Percentiles rank a stretch among this genome's conserved stretches.
phyloP scores from a whole-genome alignment of 169 alveolate genomes.

The Eimeria praecox region DNA sequence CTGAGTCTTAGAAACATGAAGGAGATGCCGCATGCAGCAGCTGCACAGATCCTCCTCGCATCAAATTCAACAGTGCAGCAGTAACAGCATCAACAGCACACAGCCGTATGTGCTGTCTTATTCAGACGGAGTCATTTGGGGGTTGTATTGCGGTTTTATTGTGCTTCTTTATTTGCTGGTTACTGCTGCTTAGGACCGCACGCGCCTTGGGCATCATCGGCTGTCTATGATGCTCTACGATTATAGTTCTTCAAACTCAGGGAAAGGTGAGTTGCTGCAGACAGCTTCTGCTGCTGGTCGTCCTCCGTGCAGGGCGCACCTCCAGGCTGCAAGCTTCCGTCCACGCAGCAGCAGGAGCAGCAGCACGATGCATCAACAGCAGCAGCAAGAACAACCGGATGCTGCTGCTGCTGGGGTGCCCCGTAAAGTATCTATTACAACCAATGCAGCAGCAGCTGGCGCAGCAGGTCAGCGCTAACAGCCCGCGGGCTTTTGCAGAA shows the following conservation, averaged over 20 bases:
- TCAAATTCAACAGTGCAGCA: not conserved
- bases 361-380: not conserved
- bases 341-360: conserved; percentile 46
- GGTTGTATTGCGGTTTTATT: not conserved
- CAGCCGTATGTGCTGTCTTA: not conserved
- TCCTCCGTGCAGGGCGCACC: not conserved
- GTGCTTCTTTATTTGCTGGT: not conserved
- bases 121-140: not conserved
- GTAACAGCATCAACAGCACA: not conserved
- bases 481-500: not conserved
- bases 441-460: conserved; percentile 1
- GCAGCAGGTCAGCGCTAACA: not conserved
- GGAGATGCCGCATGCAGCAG: not conserved
- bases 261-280: not conserved
- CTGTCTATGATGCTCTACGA: conserved; percentile 52
- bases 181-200: conserved; percentile 58
- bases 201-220: conserved; percentile 78
- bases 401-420: not conserved
- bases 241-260: not conserved
- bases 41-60: not conserved
- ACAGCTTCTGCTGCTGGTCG: conserved; percentile 34
- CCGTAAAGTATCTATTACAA: not conserved
- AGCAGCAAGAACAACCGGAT: not conserved
- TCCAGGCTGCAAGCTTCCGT: not conserved
- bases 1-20: not conserved